These are phyloP conservation scores for Boletellus ananas DNA, from an alignment of 768 basidiomycete genomes.

Conservation along the genomic window DNA sequence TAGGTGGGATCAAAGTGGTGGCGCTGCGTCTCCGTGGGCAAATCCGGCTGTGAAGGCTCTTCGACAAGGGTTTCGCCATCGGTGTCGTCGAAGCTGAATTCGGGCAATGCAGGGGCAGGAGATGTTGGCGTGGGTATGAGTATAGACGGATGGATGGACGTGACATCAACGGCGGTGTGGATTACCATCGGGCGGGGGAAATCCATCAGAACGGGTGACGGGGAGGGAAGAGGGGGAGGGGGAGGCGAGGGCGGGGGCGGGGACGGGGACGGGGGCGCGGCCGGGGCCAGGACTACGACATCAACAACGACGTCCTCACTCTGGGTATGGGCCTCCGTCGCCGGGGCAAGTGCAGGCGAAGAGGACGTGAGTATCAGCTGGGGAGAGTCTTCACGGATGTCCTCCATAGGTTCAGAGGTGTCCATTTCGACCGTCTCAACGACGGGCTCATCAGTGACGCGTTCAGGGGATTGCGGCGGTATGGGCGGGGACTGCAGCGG, in stretches of 20 bases:
- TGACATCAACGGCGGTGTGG: conserved; percentile 27
- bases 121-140: conserved; percentile 37
- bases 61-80: conserved; percentile 22
- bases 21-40: conserved; percentile 21
- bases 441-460: conserved; percentile 2
- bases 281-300: background rate
- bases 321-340: background rate
- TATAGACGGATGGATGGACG: conserved; percentile 25
- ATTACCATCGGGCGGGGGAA: conserved; percentile 18
- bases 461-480: conserved; percentile 10
- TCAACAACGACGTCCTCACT: background rate
- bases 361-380: conserved; percentile 22
- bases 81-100: conserved; percentile 33
- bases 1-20: conserved; percentile 46
- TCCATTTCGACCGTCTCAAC: conserved; percentile 13
- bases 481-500: conserved; percentile 8
- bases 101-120: conserved; percentile 28
- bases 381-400: conserved; percentile 21
- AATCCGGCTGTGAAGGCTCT: conserved; percentile 12
- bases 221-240: background rate
- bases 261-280: background rate
- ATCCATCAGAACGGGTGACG: conserved; percentile 2
- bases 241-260: no score
- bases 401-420: conserved; percentile 17
- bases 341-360: conserved; percentile 11